Evolutionary conservation across 257 asterid species (phyloP).

Genomic region (Hygrophila difformis): DNA sequence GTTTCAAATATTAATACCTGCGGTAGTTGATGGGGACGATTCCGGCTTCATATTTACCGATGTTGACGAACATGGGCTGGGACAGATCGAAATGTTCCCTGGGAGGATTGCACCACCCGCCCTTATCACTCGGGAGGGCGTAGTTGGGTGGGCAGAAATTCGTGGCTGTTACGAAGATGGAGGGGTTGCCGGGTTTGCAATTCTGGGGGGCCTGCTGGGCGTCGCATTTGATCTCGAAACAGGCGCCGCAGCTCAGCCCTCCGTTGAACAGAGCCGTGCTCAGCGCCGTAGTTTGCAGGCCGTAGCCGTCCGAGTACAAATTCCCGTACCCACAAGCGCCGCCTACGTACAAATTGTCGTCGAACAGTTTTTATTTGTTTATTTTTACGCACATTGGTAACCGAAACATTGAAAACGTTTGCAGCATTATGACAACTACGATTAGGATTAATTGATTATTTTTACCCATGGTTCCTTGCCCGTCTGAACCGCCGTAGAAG

Average conservation of each 20-base stretch:
- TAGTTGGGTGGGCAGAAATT: too few relatives aligned
- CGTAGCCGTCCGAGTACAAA: conserved; percentile 9
- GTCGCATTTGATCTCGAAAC: conserved; percentile 19
- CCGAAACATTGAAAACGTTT: too few relatives aligned
- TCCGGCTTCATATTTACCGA: conserved; percentile 19
- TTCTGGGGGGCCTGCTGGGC: neutral
- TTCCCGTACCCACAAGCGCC: conserved; percentile 21
- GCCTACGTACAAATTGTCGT: too few relatives aligned
- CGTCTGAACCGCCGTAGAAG: conserved; percentile 35
- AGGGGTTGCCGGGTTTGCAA: conserved; percentile 13
- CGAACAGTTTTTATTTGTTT: too few relatives aligned
- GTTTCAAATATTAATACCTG: conserved; percentile 16
- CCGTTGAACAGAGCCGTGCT: conserved; percentile 15
- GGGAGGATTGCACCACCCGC: conserved; percentile 23
- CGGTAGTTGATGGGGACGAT: conserved; percentile 17
- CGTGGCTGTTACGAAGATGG: conserved; percentile 21
- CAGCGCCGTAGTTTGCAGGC: conserved; percentile 19
- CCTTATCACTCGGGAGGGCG: too few relatives aligned
- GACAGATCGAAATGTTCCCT: conserved; percentile 21
- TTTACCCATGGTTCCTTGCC: too few relatives aligned
- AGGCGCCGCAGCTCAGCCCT: conserved; percentile 18
- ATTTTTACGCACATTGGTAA: too few relatives aligned
- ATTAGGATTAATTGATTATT: too few relatives aligned
- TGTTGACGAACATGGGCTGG: conserved; percentile 15
- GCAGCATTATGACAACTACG: too few relatives aligned